Evolutionary conservation across 208 protist genomes (phyloP), one percentile per base, ranked within the genome.

Genomic region (Paratrypanosoma confusum): DNA sequence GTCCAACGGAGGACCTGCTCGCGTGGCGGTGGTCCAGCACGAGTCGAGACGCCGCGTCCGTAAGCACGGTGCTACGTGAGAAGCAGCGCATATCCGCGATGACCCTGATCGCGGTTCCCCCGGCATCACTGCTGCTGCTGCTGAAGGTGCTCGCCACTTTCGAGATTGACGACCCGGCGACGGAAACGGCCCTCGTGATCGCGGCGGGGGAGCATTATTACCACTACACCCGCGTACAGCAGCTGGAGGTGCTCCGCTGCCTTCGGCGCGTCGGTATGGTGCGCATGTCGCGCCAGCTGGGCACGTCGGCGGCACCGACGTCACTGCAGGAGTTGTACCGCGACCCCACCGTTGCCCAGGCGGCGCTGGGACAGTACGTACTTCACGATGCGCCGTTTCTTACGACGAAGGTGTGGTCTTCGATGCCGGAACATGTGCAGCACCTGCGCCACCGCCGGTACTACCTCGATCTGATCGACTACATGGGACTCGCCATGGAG

Each of bases 401-500:
- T 3, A 51, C 68, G 2, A 55, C 69, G 20, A 81, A 72, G 40
- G 71, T 92, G 22, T 92, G 83, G 79, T 59, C 66, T 2, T 66
- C 65, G 3, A 45, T 92, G 32, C 83, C 83, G 2, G 78, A 92
- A 51, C 75, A 85, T 36, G 70, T 58, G 32, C 52, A 54, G 13
- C 66, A 57, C 17, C 65, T 92, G 13, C 63, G 70, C 23, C 53
- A 58, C 16, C 58, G 56, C 5, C 59, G 64, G 4, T 65, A 73
- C 44, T 73, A 71, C 45, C 71, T 92, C 4, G 83, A 92, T 47
- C 75, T 71, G 65, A 47, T 84, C 11, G 83, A 92, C 47, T 39
- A 86, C 20, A 32, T 88, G n/a, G 36, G 54, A 3, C 65, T 92
- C 5, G 67, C 83, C 27, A 40, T 88, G 22, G 83, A 84, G 38